Evolutionary conservation across 176 grass and related monocot species (phyloP).

Genomic region (Ensete glaucum): DNA sequence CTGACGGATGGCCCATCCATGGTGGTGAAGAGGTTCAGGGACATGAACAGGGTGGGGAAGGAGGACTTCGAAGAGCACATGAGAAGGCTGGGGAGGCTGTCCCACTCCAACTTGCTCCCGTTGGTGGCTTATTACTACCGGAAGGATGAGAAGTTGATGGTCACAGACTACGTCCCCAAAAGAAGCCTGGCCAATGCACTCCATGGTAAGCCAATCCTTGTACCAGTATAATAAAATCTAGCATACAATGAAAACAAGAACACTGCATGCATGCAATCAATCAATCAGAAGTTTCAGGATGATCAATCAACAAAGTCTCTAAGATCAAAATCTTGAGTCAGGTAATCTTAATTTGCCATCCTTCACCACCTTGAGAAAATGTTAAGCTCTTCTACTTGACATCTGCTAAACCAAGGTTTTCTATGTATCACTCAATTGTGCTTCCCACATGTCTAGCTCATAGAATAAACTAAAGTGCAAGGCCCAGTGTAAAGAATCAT

Average conservation of each 20-base stretch:
- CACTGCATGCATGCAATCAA: too few species aligned
- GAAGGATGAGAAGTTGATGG: slow-evolving; percentile 91
- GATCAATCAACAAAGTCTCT: too few species aligned
- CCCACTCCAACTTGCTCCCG: slow-evolving; percentile 77
- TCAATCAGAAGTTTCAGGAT: too few species aligned
- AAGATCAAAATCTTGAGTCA: too few species aligned
- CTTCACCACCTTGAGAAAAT: too few species aligned
- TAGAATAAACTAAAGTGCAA: too few species aligned
- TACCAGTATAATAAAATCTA: not conserved
- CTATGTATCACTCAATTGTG: too few species aligned
- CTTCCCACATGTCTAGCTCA: too few species aligned
- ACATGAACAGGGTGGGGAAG: slow-evolving; percentile 75
- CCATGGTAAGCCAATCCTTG: slow-evolving; percentile 33
- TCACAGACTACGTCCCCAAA: slow-evolving; percentile 58
- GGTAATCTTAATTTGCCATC: too few species aligned
- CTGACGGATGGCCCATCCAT: slow-evolving; percentile 40
- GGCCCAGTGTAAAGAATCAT: too few species aligned
- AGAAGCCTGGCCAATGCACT: slow-evolving; percentile 59
- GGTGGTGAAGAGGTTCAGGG: slow-evolving; percentile 84
- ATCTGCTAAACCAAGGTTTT: too few species aligned
- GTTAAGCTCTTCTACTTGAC: too few species aligned
- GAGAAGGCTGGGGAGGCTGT: slow-evolving; percentile 63
- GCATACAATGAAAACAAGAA: not conserved
- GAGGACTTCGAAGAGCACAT: slow-evolving; percentile 99
- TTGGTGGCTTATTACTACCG: slow-evolving; percentile 82